Base-by-base conservation (phyloP, 208 protist genomes). In the Trypanosoma melophagium region DNA sequence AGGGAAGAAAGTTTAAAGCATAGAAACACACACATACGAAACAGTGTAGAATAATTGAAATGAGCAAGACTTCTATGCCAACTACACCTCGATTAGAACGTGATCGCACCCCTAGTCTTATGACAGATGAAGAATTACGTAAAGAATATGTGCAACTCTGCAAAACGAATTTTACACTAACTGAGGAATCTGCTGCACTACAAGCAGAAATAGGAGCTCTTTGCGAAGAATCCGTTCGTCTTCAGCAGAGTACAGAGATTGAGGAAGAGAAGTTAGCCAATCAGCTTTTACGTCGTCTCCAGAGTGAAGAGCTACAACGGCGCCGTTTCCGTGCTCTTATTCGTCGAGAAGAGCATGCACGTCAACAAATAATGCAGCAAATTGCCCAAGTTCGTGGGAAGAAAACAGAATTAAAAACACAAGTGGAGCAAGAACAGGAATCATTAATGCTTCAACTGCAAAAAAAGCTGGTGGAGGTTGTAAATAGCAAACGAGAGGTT, bases 181-280 rank as follows among this genome's bases (percentile, higher is more conserved):
- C 47, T 16, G 60, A 81, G 9, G 84, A 92, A 71, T 77, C 76
- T 45, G 59, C 60, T 4, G 45, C 57, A 24, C 55, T 92, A 3
- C 69, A 80, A 21, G n/a, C 55, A 24, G 76, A 83, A 28, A 88
- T 89, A 24, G 78, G 86, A 61, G 57, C 62, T 24, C 79, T 93
- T 63, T 82, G 82, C 24, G 83, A 83, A 74, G 76, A 92, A 69
- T 86, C 87, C 12, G 84, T 93, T 22, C 74, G 78, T 5, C 72
- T 87, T 31, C 81, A 88, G 69, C 83, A 87, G 44, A 79, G 60
- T 31, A 77, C 87, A 16, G 86, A 95, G 70, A 74, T 92, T 53
- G 83, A 92, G 63, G 89, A 95, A 63, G 89, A 95, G 49, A 73
- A 84, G 45, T 58, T 84, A 45, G 77, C 89, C 1, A 95, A 93